Conservation (phyloP, 345 rosid genomes). For the Pugionium cornutum region DNA sequence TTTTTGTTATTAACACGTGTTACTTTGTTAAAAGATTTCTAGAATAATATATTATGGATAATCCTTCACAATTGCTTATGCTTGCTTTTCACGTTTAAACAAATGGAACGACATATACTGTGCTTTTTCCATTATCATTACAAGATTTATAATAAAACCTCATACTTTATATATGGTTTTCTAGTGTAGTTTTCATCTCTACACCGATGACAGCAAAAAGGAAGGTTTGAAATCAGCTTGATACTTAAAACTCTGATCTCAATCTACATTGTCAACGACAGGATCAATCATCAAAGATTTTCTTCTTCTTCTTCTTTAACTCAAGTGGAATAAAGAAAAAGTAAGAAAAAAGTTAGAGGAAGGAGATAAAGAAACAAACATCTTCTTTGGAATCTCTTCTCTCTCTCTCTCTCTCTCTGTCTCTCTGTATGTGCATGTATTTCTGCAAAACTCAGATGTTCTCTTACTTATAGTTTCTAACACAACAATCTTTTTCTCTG, state of each 20-base stretch:
- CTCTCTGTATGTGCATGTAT: slow-evolving; percentile 27
- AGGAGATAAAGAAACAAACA: slow-evolving; percentile 26
- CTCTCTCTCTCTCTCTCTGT: slow-evolving; percentile 17
- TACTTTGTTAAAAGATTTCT: no score
- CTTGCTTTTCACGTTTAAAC: no score
- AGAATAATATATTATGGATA: no score
- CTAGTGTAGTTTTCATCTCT: slow-evolving; percentile 17
- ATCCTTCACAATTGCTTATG: no score
- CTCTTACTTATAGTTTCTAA: slow-evolving; percentile 15
- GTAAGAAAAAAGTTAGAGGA: neutral
- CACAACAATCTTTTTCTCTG: slow-evolving; percentile 44
- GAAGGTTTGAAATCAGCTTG: slow-evolving; percentile 7
- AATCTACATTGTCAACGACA: slow-evolving; percentile 25
- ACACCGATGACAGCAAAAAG: slow-evolving; percentile 26
- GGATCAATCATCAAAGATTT: neutral
- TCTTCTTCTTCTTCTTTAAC: slow-evolving; percentile 17
- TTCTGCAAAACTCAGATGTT: slow-evolving; percentile 37
- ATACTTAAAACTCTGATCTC: slow-evolving; percentile 23
- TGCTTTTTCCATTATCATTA: neutral
- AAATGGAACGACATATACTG: no score
- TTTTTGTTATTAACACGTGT: no score
- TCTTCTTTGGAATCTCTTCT: slow-evolving; percentile 9
- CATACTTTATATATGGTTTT: neutral
- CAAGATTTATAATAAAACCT: slow-evolving; percentile 21
- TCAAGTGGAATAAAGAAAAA: slow-evolving; percentile 23